A percentile compares a stretch with the other conserved stretches of the same genome.
phyloP scores from a whole-genome alignment of 352 stramenopile species.

The Pythium inflatum region DNA sequence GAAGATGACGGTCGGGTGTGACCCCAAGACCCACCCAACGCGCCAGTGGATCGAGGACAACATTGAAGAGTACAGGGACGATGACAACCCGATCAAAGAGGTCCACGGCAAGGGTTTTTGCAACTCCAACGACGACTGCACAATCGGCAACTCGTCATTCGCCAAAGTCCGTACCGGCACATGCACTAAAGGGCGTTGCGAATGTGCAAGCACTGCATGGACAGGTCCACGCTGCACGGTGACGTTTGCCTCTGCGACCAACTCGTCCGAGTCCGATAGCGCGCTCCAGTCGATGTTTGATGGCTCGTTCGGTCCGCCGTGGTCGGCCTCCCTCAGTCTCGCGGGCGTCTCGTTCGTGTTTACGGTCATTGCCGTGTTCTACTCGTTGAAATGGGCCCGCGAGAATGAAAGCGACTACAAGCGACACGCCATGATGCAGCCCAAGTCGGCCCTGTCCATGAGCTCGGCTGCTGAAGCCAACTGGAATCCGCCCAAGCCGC shows the following conservation, averaged over 20 bases:
- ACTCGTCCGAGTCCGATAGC: conserved; percentile 23
- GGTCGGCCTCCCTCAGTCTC: conserved; percentile 37
- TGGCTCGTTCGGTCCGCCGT: conserved; percentile 55
- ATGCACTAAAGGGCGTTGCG: conserved; percentile 50
- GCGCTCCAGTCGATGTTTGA: conserved; percentile 25
- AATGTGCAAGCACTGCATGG: conserved; percentile 57
- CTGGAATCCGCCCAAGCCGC: conserved; percentile 21
- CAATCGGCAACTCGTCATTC: conserved; percentile 36
- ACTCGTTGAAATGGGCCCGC: conserved; percentile 33
- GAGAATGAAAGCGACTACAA: conserved; percentile 26
- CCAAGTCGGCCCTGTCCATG: conserved; percentile 32
- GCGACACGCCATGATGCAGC: conserved; percentile 24
- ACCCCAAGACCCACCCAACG: conserved; percentile 69
- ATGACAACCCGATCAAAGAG: conserved; percentile 56
- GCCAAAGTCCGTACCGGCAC: conserved; percentile 26
- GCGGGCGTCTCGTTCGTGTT: conserved; percentile 39
- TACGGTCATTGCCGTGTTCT: conserved; percentile 40
- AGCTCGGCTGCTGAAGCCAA: conserved; percentile 24
- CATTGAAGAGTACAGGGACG: conserved; percentile 74
- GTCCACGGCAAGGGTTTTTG: conserved; percentile 75
- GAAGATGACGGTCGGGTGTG: conserved; percentile 60
- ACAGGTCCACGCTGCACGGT: conserved; percentile 60
- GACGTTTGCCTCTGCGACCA: conserved; percentile 29
- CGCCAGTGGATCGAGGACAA: conserved; percentile 77
- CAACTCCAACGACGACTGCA: conserved; percentile 59